phyloP scores from a whole-genome alignment of 345 rosid genomes.

The Trapa incisa region DNA sequence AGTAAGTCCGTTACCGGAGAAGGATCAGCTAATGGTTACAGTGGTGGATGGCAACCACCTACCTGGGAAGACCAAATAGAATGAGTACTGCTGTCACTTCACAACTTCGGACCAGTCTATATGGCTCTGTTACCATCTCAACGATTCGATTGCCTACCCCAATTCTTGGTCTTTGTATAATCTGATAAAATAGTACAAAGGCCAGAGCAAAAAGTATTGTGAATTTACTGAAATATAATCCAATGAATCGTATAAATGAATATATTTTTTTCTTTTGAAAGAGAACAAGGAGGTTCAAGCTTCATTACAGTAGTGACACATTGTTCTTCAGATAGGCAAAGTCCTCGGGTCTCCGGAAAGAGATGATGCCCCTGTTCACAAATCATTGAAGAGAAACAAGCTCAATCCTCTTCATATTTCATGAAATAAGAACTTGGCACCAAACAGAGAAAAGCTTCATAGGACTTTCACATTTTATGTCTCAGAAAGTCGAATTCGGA shows the following conservation, averaged over 20 bases:
- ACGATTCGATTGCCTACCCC: slow-evolving; percentile 49
- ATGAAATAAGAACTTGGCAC: neutral
- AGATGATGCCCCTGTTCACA: slow-evolving; percentile 75
- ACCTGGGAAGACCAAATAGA: slow-evolving; percentile 87
- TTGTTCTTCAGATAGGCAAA: slow-evolving; percentile 92
- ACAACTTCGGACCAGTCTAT: slow-evolving; percentile 60
- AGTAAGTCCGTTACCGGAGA: slow-evolving; percentile 18
- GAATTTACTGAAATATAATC: neutral
- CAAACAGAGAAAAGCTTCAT: neutral
- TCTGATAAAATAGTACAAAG: slow-evolving; percentile 23
- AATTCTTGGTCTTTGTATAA: slow-evolving; percentile 61
- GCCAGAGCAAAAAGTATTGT: neutral
- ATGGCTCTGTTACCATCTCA: slow-evolving; percentile 76
- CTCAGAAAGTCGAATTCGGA: neutral
- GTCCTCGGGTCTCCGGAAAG: slow-evolving; percentile 96
- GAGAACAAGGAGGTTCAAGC: neutral
- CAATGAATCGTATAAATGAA: neutral
- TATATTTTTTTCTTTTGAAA: neutral
- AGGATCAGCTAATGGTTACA: neutral
- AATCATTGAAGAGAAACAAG: slow-evolving; percentile 1
- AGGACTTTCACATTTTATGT: neutral
- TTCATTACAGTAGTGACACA: slow-evolving; percentile 61
- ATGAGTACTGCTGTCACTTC: slow-evolving; percentile 99
- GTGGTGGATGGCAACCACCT: neutral
- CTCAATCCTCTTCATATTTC: neutral